Percentiles rank a stretch among this genome's conserved stretches.
phyloP scores from a whole-genome alignment of 75 land plant genomes.

The Picea glauca region DNA sequence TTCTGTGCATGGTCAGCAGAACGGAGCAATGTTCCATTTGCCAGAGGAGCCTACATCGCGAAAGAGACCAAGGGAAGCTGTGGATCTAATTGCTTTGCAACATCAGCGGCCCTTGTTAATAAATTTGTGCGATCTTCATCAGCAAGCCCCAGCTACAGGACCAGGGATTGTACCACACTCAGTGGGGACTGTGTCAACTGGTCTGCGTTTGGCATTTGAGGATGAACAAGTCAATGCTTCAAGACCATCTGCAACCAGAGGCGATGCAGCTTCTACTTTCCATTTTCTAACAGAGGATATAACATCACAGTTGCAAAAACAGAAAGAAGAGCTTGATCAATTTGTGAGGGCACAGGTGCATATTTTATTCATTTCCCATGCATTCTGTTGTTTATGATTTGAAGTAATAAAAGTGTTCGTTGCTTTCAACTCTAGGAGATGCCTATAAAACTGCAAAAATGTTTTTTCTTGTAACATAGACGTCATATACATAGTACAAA shows the following conservation, averaged over 20 bases:
- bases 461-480: neutral
- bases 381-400: neutral
- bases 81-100: constrained; percentile 13
- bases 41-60: constrained; percentile 11
- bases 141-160: constrained; percentile 16
- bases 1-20: constrained; percentile 1
- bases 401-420: neutral
- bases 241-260: constrained; percentile 8
- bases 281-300: constrained; percentile 23
- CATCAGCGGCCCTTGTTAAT: constrained; percentile 14
- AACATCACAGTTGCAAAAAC: constrained; percentile 22
- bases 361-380: neutral
- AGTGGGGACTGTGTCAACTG: constrained; percentile 22
- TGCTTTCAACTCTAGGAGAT: neutral
- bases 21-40: constrained; percentile 12
- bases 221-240: constrained; percentile 33
- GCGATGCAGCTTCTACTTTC: neutral
- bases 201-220: constrained; percentile 36
- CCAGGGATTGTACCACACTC: constrained; percentile 19
- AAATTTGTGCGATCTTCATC: constrained; percentile 17
- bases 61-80: constrained; percentile 27
- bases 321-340: constrained; percentile 34
- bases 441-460: neutral
- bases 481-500: neutral
- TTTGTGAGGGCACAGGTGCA: constrained; percentile 25